Conservation (phyloP, 1,284 basidiomycete species). For the Melanopsichium pennsylvanicum region DNA sequence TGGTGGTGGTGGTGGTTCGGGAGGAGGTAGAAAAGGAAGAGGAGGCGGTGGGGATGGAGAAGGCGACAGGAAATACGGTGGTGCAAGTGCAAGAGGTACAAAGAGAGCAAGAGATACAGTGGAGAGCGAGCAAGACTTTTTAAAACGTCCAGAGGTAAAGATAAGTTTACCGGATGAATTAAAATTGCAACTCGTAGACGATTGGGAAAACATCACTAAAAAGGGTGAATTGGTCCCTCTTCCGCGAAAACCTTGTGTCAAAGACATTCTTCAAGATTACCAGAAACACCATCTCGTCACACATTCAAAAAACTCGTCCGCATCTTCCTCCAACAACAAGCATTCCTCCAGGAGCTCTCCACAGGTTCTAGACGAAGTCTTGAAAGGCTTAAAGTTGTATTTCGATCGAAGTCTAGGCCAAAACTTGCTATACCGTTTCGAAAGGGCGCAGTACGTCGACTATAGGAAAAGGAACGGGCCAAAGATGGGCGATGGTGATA, state of each 20-base stretch:
- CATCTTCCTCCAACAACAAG: background rate
- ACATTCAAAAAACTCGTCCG: no score
- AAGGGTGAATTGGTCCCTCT: constrained; percentile 85
- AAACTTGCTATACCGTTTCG: constrained; percentile 91
- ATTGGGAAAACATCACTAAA: constrained; percentile 98
- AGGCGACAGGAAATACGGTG: constrained; percentile 45
- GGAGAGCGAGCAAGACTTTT: constrained; percentile 68
- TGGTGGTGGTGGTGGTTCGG: no score
- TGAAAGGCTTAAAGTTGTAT: constrained; percentile 88
- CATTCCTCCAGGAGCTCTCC: constrained; percentile 65
- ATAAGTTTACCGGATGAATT: constrained; percentile 86
- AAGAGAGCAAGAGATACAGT: constrained; percentile 26
- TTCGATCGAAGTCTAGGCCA: constrained; percentile 90
- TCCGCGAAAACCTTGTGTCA: constrained; percentile 82
- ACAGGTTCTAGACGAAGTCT: constrained; percentile 76
- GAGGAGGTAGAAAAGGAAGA: no score
- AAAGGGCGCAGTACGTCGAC: constrained; percentile 88
- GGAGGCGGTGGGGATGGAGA: no score
- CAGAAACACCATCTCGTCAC: constrained; percentile 44
- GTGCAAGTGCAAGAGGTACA: background rate
- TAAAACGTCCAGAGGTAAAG: constrained; percentile 87
- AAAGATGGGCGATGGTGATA: constrained; percentile 67
- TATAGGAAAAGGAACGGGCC: constrained; percentile 75
- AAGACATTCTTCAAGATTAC: constrained; percentile 81
- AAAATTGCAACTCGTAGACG: constrained; percentile 90